These are phyloP conservation scores for Guadua angustifolia DNA, from an alignment of 176 grass and related monocot species.

Conservation along the genomic window DNA sequence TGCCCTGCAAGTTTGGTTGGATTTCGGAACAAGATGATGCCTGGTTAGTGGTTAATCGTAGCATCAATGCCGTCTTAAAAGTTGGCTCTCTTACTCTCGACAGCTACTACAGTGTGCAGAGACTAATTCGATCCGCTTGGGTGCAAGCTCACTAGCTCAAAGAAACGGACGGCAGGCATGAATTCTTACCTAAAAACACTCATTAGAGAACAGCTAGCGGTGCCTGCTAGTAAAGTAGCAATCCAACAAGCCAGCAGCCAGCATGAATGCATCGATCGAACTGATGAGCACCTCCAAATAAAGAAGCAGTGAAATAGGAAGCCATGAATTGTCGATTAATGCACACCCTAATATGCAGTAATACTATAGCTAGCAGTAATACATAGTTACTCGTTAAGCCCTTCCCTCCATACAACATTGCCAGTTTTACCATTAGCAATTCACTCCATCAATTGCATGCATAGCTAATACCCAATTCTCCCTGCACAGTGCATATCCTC, in stretches of 20 bases:
- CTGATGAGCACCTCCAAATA: not conserved
- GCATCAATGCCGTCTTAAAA: no score
- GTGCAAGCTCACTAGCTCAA: no score
- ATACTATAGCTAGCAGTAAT: not conserved
- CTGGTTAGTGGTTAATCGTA: no score
- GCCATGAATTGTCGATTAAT: not conserved
- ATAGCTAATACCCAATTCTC: not conserved
- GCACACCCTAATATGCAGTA: not conserved
- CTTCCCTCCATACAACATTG: not conserved
- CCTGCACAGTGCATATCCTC: not conserved
- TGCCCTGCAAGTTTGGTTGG: no score
- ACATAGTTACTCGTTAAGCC: not conserved
- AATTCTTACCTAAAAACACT: not conserved
- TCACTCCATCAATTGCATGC: not conserved
- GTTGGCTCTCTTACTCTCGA: no score
- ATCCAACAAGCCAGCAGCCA: not conserved
- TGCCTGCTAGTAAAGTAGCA: not conserved
- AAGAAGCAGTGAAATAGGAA: not conserved
- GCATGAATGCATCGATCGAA: not conserved
- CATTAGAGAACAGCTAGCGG: not conserved
- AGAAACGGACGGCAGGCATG: not conserved
- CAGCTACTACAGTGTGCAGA: no score
- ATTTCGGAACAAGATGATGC: no score
- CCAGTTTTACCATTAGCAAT: not conserved
- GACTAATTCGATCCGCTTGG: no score